Evolutionary conservation across 352 stramenopile genomes (phyloP).

Genomic region (Thalassiosira sp.): DNA sequence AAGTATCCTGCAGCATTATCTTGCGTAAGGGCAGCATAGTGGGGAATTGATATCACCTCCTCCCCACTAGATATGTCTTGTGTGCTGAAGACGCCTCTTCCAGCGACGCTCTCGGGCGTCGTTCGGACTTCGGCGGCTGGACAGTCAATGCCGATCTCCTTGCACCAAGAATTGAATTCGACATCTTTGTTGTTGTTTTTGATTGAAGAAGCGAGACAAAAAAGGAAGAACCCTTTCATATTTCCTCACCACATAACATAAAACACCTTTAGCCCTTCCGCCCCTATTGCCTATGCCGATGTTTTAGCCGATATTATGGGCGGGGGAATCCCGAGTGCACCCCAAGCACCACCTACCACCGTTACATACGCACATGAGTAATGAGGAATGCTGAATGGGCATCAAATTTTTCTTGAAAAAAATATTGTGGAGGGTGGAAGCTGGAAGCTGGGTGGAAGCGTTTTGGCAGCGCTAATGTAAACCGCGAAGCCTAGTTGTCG

Average conservation of each 20-base stretch:
- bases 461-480: no score
- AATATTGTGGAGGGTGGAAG: no score
- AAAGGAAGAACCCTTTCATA: constrained; percentile 3
- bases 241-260: neutral
- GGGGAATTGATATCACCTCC: constrained; percentile 46
- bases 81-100: constrained; percentile 55
- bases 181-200: constrained; percentile 22
- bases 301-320: no score
- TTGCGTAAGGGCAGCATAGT: constrained; percentile 45
- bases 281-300: no score
- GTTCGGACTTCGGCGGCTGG: constrained; percentile 39
- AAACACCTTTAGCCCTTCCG: no score
- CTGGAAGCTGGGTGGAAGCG: no score
- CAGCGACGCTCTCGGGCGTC: constrained; percentile 42
- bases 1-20: constrained; percentile 48
- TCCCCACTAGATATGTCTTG: constrained; percentile 37
- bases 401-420: no score
- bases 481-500: no score
- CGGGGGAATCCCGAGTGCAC: no score
- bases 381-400: no score
- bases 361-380: no score
- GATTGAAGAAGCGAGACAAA: constrained; percentile 9
- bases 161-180: constrained; percentile 42
- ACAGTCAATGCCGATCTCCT: constrained; percentile 29
- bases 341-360: no score